These are phyloP conservation scores for Fusarium odoratissimum DNA, from an alignment of 2,329 filamentous ascomycete genomes.

Conservation along the genomic window DNA sequence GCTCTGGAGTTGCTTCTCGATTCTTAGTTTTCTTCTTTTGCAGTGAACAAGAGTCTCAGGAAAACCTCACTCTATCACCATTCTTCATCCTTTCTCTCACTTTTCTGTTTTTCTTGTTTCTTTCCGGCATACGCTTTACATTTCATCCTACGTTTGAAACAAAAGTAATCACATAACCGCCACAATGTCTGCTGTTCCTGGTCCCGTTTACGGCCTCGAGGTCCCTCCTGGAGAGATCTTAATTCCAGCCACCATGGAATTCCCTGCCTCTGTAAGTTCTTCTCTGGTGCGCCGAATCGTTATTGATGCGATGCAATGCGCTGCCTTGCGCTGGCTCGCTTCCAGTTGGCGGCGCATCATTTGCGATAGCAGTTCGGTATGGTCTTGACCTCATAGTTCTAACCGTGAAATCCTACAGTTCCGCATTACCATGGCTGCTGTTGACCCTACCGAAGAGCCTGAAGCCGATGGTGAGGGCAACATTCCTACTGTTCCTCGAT, in stretches of 20 bases:
- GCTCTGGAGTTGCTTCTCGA: slow-evolving; percentile 39
- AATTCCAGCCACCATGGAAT: slow-evolving; percentile 81
- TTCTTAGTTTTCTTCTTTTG: slow-evolving; percentile 40
- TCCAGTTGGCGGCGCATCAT: slow-evolving; percentile 2
- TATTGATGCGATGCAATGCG: background rate
- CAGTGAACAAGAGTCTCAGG: slow-evolving; percentile 33
- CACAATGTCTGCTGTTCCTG: slow-evolving; percentile 70
- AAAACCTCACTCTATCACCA: slow-evolving; percentile 34
- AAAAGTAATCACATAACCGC: slow-evolving; percentile 7
- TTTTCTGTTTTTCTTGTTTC: slow-evolving; percentile 14
- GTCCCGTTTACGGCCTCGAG: slow-evolving; percentile 92
- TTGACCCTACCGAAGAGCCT: slow-evolving; percentile 85
- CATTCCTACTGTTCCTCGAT: slow-evolving; percentile 73
- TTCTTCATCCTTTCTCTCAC: slow-evolving; percentile 20
- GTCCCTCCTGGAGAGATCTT: slow-evolving; percentile 87
- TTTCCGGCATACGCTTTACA: background rate
- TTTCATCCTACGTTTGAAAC: slow-evolving; percentile 2
- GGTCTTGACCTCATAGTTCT: slow-evolving; percentile 9
- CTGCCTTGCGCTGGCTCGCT: background rate
- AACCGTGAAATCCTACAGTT: slow-evolving; percentile 69
- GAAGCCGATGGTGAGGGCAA: slow-evolving; percentile 73
- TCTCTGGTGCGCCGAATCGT: background rate
- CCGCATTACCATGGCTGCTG: slow-evolving; percentile 97
- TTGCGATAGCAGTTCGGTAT: slow-evolving; percentile 20
- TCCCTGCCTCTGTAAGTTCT: slow-evolving; percentile 82